Evolutionary conservation across 305 asterid species (phyloP).

Genomic region (Solanum hybrid): DNA sequence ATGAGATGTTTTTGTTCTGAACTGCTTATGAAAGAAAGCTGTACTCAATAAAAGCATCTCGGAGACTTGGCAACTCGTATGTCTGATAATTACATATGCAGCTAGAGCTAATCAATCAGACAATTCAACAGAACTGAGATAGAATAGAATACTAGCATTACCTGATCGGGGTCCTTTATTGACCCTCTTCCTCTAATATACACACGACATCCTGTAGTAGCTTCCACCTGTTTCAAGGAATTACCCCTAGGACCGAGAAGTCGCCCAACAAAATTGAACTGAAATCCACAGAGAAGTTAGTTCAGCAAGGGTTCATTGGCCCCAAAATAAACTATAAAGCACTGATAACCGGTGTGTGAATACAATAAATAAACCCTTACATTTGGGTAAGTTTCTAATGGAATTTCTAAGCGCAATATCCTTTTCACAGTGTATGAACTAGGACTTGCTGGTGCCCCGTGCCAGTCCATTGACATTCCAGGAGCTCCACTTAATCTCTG

Average conservation of each 20-base stretch:
- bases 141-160: background rate
- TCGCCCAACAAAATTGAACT: conserved; percentile 24
- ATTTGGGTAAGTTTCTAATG: conserved; percentile 79
- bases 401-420: conserved; percentile 84
- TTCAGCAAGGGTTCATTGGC: background rate
- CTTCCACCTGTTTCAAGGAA: conserved; percentile 24
- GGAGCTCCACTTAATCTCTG: conserved; percentile 77
- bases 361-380: conserved; percentile 31
- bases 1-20: background rate
- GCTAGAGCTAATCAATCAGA: conserved; percentile 1
- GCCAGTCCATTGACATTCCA: conserved; percentile 98
- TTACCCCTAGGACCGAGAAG: conserved; percentile 24
- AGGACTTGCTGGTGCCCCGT: conserved; percentile 97
- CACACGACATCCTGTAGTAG: conserved; percentile 22
- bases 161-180: conserved; percentile 18
- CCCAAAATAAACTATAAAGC: background rate
- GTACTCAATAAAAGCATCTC: background rate
- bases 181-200: conserved; percentile 21
- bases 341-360: background rate
- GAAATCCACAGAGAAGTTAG: background rate
- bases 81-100: background rate
- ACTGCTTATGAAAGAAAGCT: background rate
- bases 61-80: background rate
- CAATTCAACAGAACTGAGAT: background rate
- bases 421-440: conserved; percentile 77